Conservation (phyloP, 192 early-diverging fungal genomes). For the Coemansia sp. region DNA sequence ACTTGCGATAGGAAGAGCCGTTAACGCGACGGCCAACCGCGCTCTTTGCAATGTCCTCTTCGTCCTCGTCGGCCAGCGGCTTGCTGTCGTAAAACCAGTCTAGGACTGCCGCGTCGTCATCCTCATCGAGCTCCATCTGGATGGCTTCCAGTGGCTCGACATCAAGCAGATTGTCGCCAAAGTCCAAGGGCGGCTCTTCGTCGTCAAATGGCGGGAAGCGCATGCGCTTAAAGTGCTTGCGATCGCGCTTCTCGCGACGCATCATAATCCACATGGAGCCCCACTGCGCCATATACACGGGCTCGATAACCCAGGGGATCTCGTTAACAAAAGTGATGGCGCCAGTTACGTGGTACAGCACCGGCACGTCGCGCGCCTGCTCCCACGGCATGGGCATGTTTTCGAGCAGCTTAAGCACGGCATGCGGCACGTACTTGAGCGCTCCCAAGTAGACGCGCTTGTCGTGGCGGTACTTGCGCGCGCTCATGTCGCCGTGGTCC, state of each 20-base stretch:
- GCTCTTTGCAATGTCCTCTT: slow-evolving; percentile 41
- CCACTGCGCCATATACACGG: slow-evolving; percentile 98
- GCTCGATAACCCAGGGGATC: slow-evolving; percentile 96
- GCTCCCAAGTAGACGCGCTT: slow-evolving; percentile 98
- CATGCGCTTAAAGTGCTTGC: slow-evolving; percentile 99
- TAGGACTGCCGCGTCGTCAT: slow-evolving; percentile 88
- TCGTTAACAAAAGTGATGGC: slow-evolving; percentile 99
- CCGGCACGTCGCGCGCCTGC: slow-evolving; percentile 94
- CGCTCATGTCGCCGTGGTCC: slow-evolving; percentile 99
- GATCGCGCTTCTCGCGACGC: slow-evolving; percentile 97
- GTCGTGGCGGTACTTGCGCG: slow-evolving; percentile 95
- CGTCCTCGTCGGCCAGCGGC: slow-evolving; percentile 67
- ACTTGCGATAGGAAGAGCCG: slow-evolving; percentile 86
- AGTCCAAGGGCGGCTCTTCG: slow-evolving; percentile 98
- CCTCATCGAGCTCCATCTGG: slow-evolving; percentile 97
- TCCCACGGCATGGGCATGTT: slow-evolving; percentile 99
- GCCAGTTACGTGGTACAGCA: slow-evolving; percentile 97
- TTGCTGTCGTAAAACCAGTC: slow-evolving; percentile 99
- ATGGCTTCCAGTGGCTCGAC: slow-evolving; percentile 98
- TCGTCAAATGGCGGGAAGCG: slow-evolving; percentile 98
- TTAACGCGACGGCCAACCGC: slow-evolving; percentile 64
- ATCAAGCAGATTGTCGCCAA: slow-evolving; percentile 97
- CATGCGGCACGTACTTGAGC: slow-evolving; percentile 98
- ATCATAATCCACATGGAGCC: slow-evolving; percentile 99
- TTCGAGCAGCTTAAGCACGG: slow-evolving; percentile 95